phyloP scores from a whole-genome alignment of 169 alveolate species.

The Eimeria maxima region DNA sequence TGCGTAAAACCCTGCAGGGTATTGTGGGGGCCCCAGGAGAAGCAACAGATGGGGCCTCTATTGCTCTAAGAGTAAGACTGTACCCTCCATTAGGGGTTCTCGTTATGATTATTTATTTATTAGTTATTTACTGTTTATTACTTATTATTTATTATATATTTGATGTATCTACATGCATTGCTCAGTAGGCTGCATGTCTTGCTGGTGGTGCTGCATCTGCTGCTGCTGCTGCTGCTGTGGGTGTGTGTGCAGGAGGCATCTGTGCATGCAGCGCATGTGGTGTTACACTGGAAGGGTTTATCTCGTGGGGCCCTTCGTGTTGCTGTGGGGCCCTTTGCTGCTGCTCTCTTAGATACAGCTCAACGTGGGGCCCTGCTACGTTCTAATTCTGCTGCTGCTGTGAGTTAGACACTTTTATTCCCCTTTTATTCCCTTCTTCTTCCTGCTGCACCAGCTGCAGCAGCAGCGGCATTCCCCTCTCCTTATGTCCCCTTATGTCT shows the following conservation, averaged over 20 bases:
- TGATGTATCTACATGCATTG: background rate
- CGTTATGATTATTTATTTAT: background rate
- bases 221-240: background rate
- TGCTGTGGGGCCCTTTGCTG: background rate
- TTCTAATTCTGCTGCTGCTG: conserved; percentile 12
- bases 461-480: too few relatives aligned
- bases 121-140: background rate
- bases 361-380: conserved; percentile 12
- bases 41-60: background rate
- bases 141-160: background rate
- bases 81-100: too few relatives aligned
- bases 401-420: background rate
- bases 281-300: conserved; percentile 27
- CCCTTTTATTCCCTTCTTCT: too few relatives aligned
- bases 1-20: conserved; percentile 8
- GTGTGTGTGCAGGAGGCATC: conserved; percentile 8
- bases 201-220: background rate
- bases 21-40: background rate
- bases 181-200: too few relatives aligned
- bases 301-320: conserved; percentile 1
- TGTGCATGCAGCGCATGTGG: background rate
- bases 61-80: background rate
- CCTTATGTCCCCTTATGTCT: too few relatives aligned
- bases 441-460: too few relatives aligned
- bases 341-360: background rate